phyloP scores from a whole-genome alignment of 257 asterid genomes.

The Solanum chaucha region DNA sequence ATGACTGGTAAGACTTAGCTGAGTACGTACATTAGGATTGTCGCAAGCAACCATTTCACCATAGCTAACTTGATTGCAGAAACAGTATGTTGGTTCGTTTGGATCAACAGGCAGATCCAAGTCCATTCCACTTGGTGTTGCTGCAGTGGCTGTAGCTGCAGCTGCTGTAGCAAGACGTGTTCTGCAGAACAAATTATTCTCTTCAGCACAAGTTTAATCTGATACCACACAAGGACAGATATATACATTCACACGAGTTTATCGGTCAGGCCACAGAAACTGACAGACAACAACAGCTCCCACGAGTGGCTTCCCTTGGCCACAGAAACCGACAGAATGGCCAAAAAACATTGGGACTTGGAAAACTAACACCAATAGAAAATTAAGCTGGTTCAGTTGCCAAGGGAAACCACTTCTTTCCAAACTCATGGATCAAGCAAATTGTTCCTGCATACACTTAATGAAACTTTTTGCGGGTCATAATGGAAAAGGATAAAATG shows the following conservation, averaged over 20 bases:
- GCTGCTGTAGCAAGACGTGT: conserved; percentile 63
- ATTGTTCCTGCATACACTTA: neutral
- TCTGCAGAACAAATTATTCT: conserved; percentile 26
- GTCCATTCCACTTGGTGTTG: conserved; percentile 64
- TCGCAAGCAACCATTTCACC: conserved; percentile 99
- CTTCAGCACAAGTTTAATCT: neutral
- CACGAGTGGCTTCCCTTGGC: neutral
- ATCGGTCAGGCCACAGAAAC: neutral
- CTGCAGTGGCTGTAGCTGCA: conserved; percentile 26
- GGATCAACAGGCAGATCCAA: conserved; percentile 95
- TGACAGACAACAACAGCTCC: neutral
- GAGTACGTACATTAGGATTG: conserved; percentile 64
- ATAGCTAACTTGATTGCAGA: conserved; percentile 97
- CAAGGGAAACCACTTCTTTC: neutral
- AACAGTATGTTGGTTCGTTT: conserved; percentile 90
- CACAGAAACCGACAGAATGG: neutral
- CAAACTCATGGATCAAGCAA: neutral
- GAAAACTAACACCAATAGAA: neutral
- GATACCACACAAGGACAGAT: neutral
- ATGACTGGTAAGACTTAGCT: neutral
- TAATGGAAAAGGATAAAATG: neutral
- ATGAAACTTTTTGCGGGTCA: neutral
- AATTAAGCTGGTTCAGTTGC: neutral
- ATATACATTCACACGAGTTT: neutral
- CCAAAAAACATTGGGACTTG: neutral